Conservation (phyloP, 306 rosid genomes). For the Alnus glutinosa region DNA sequence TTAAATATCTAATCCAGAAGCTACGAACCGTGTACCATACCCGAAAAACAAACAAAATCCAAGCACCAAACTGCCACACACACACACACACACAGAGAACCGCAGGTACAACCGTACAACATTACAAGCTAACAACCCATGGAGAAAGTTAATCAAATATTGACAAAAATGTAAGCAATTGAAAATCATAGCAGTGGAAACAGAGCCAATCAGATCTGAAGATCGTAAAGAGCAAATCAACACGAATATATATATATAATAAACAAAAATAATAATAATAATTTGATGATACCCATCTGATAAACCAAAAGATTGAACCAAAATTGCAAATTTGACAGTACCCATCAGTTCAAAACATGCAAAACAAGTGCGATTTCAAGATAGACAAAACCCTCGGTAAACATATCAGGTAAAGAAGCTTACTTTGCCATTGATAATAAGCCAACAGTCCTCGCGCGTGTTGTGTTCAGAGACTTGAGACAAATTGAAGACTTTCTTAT, state of each 20-base stretch:
- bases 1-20: background rate
- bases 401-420: background rate
- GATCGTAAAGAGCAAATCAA: background rate
- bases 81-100: background rate
- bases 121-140: background rate
- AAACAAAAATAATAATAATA: background rate
- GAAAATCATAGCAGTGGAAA: background rate
- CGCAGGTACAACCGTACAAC: background rate
- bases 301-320: background rate
- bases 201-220: background rate
- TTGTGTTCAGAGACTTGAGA: constrained; percentile 47
- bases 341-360: background rate
- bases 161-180: background rate
- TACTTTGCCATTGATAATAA: constrained; percentile 54
- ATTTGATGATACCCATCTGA: background rate
- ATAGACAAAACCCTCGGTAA: background rate
- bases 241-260: background rate
- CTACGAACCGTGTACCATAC: background rate
- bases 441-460: constrained; percentile 51
- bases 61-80: background rate
- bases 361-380: background rate
- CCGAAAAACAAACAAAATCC: background rate
- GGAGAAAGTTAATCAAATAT: background rate
- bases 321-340: background rate
- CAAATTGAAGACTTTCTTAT: constrained; percentile 46